A percentile compares a stretch with the other conserved stretches of the same genome.
Evolutionary conservation across 2,329 filamentous ascomycete species (phyloP).

Genomic region (Lojkania enalia): DNA sequence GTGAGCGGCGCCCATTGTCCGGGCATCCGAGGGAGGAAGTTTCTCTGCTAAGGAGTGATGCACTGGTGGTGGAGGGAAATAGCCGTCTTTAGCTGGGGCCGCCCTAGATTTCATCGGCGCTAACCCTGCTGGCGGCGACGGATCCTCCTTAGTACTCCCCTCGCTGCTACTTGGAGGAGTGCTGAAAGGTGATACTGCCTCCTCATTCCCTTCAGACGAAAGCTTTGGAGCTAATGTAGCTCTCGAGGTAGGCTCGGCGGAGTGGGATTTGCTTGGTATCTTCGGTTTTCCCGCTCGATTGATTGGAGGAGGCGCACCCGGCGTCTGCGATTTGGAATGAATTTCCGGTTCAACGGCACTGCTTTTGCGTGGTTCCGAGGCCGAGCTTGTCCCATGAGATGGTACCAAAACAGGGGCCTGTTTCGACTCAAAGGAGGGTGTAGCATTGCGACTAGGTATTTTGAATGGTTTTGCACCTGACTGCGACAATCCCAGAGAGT

Average conservation of each 20-base stretch:
- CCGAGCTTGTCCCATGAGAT: constrained; percentile 15
- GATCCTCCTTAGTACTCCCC: constrained; percentile 66
- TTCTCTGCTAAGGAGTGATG: constrained; percentile 37
- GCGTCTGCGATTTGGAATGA: constrained; percentile 8
- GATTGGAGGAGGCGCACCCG: constrained; percentile 66
- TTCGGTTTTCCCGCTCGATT: constrained; percentile 81
- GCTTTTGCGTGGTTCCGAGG: constrained; percentile 35
- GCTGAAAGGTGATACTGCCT: constrained; percentile 74
- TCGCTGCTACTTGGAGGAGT: constrained; percentile 81
- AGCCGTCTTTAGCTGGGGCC: constrained; percentile 25
- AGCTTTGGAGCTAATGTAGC: constrained; percentile 43
- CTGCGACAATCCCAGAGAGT: neutral
- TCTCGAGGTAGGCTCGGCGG: constrained; percentile 28
- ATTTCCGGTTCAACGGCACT: constrained; percentile 17
- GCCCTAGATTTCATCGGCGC: constrained; percentile 29
- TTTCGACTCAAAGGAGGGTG: constrained; percentile 47
- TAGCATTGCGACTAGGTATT: constrained; percentile 46
- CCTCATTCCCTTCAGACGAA: constrained; percentile 47
- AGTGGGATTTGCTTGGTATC: constrained; percentile 55
- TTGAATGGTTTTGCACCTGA: constrained; percentile 37
- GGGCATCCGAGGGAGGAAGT: constrained; percentile 24
- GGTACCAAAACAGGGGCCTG: constrained; percentile 39
- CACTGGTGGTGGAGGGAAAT: constrained; percentile 37
- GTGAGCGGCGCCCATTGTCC: constrained; percentile 21
- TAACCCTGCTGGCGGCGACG: constrained; percentile 28